These are phyloP conservation scores for Cornus suecica DNA, from an alignment of 148 eudicot genomes.

Conservation along the genomic window DNA sequence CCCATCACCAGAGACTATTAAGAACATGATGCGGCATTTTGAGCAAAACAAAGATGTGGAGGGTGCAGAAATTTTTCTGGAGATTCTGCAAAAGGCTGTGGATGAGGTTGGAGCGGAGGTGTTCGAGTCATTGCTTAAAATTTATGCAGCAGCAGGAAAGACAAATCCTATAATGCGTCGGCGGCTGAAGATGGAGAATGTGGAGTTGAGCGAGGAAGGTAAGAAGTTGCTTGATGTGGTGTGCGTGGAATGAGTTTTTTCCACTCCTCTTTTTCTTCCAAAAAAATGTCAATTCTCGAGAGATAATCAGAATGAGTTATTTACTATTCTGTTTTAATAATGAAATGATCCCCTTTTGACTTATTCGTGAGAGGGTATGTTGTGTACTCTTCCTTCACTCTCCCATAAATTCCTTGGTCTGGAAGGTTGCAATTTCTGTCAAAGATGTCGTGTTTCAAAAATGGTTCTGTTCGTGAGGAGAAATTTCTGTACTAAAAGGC, in stretches of 20 bases:
- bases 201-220: conserved; percentile 69
- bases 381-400: neutral
- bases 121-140: conserved; percentile 66
- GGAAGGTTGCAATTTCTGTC: neutral
- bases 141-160: conserved; percentile 67
- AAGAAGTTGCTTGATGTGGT: conserved; percentile 61
- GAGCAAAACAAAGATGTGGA: conserved; percentile 76
- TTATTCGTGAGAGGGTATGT: neutral
- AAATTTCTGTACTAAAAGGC: neutral
- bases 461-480: neutral
- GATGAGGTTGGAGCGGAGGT: conserved; percentile 46
- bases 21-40: conserved; percentile 54
- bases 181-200: conserved; percentile 85
- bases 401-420: neutral
- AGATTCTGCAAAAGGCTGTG: conserved; percentile 45
- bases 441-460: neutral
- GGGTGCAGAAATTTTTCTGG: conserved; percentile 73
- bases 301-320: neutral
- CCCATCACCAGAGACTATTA: conserved; percentile 39
- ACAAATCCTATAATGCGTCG: conserved; percentile 60
- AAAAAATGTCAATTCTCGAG: neutral
- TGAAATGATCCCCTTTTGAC: neutral
- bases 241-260: conserved; percentile 34
- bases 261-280: neutral
- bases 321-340: conserved; percentile 11